Evolutionary conservation across 2,329 filamentous ascomycete species (phyloP).

Genomic region (Penicillium sp.): DNA sequence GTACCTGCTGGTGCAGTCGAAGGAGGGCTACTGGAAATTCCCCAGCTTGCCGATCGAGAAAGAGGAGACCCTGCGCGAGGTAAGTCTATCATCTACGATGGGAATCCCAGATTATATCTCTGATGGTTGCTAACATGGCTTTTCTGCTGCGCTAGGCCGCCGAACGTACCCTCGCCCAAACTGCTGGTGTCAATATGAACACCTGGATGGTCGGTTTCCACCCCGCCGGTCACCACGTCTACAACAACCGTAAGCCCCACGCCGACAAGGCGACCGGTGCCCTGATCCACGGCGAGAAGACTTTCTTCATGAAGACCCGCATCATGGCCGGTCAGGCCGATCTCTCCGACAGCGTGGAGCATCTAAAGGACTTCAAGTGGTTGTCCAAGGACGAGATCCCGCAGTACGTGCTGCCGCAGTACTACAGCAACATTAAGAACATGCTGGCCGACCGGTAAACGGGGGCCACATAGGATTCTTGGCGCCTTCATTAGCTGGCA

Average conservation of each 20-base stretch:
- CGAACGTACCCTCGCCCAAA: constrained; percentile 72
- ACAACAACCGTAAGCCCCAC: constrained; percentile 54
- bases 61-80: constrained; percentile 79
- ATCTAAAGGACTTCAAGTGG: constrained; percentile 86
- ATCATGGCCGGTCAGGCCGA: constrained; percentile 97
- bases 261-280: constrained; percentile 42
- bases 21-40: constrained; percentile 76
- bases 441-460: constrained; percentile 77
- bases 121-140: constrained; percentile 6
- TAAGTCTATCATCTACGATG: constrained; percentile 53
- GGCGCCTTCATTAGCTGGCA: neutral
- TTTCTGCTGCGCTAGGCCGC: constrained; percentile 65
- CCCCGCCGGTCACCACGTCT: constrained; percentile 78
- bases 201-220: constrained; percentile 94
- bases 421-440: constrained; percentile 75
- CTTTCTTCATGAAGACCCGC: constrained; percentile 92
- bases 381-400: constrained; percentile 84
- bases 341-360: constrained; percentile 69
- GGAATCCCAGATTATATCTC: neutral
- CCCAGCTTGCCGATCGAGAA: constrained; percentile 70
- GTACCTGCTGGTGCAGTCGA: constrained; percentile 78
- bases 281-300: constrained; percentile 69
- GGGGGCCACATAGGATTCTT: neutral
- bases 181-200: constrained; percentile 94
- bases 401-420: constrained; percentile 64